These are phyloP conservation scores for Allomyces macrogynus DNA, from an alignment of 192 early-diverging fungal genomes.

Conservation along the genomic window DNA sequence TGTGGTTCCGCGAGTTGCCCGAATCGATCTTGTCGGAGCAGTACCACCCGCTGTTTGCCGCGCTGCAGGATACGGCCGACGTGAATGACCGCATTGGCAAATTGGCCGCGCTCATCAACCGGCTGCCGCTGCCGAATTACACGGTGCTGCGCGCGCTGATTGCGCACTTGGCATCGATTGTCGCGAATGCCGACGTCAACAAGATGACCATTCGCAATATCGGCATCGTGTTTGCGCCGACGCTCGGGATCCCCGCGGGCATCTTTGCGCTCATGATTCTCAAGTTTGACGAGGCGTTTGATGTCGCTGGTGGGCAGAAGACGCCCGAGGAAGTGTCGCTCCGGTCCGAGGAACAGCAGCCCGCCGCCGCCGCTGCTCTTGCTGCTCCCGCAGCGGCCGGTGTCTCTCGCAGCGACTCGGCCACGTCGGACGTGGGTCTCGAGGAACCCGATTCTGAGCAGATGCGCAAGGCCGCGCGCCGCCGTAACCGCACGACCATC, in stretches of 20 bases:
- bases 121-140: constrained; percentile 77
- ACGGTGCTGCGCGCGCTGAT: constrained; percentile 67
- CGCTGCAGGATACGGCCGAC: constrained; percentile 39
- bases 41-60: constrained; percentile 50
- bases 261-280: constrained; percentile 81
- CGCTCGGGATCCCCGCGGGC: constrained; percentile 79
- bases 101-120: constrained; percentile 53
- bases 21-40: constrained; percentile 71
- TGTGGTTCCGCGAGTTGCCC: constrained; percentile 75
- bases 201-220: constrained; percentile 91
- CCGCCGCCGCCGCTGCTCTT: too few species aligned
- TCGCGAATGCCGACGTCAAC: constrained; percentile 64
- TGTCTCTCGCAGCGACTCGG: too few species aligned
- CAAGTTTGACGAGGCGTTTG: constrained; percentile 68
- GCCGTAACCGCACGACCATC: too few species aligned
- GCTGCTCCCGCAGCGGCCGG: too few species aligned
- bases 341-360: too few species aligned
- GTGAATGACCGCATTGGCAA: constrained; percentile 61
- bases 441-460: too few species aligned
- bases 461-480: too few species aligned
- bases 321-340: too few species aligned
- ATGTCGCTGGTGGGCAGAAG: neutral
- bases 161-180: constrained; percentile 77
- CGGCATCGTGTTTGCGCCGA: constrained; percentile 89
- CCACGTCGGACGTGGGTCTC: too few species aligned